Conservation (phyloP, 2,329 filamentous ascomycete species). For the Volutella citrinella region DNA sequence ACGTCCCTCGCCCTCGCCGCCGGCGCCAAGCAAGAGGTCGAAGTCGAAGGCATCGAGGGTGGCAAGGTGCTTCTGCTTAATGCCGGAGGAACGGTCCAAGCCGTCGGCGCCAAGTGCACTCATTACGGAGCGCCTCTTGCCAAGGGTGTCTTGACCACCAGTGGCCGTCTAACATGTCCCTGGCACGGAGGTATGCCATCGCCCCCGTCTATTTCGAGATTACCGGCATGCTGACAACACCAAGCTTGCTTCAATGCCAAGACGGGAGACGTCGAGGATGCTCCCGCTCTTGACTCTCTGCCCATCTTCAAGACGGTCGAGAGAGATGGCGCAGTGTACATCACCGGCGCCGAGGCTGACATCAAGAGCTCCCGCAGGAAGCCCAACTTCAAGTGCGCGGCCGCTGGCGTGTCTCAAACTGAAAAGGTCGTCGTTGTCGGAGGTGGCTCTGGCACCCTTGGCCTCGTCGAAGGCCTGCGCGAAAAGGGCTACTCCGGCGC, state of each 20-base stretch:
- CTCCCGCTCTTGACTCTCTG: constrained; percentile 84
- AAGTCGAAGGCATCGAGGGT: constrained; percentile 83
- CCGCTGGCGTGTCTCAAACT: constrained; percentile 42
- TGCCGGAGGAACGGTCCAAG: constrained; percentile 71
- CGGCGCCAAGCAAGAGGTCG: constrained; percentile 82
- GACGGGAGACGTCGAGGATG: constrained; percentile 92
- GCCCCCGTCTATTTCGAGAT: no score
- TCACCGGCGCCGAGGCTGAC: constrained; percentile 72
- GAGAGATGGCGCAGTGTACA: constrained; percentile 79
- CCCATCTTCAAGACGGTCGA: constrained; percentile 77
- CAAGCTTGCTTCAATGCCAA: constrained; percentile 92
- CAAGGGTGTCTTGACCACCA: constrained; percentile 78
- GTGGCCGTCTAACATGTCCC: constrained; percentile 84
- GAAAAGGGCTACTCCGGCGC: constrained; percentile 75
- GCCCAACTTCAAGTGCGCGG: constrained; percentile 70
- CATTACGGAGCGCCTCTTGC: constrained; percentile 91
- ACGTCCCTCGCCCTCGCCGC: constrained; percentile 71
- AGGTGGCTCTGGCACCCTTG: constrained; percentile 80
- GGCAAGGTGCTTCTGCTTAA: constrained; percentile 87
- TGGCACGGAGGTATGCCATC: constrained; percentile 90
- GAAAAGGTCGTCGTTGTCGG: constrained; percentile 82
- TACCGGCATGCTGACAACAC: no score
- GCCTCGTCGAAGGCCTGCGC: constrained; percentile 77
- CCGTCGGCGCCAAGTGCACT: constrained; percentile 78
- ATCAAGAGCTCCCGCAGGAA: constrained; percentile 75